Conservation (phyloP, 2,329 filamentous ascomycete species). For the Aspergillus bombycis region DNA sequence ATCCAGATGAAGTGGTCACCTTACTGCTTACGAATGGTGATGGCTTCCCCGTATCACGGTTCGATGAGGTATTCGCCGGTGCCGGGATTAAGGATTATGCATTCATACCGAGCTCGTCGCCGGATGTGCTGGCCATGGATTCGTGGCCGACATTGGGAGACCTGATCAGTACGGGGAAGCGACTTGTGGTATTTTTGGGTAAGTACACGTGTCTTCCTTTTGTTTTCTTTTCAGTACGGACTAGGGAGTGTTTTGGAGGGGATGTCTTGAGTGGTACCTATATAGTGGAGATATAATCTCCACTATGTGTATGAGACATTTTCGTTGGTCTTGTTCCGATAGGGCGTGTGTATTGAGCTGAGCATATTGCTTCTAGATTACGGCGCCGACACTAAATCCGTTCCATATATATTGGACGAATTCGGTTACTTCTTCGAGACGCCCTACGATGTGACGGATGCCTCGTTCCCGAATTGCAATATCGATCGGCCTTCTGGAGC, state of each 20-base stretch:
- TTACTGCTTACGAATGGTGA: constrained; percentile 67
- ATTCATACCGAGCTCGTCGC: constrained; percentile 41
- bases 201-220: constrained; percentile 9
- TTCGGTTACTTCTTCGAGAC: constrained; percentile 53
- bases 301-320: neutral
- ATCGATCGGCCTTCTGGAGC: constrained; percentile 48
- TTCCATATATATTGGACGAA: constrained; percentile 49
- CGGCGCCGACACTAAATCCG: constrained; percentile 40
- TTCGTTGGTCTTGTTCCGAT: neutral
- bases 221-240: neutral
- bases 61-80: constrained; percentile 36
- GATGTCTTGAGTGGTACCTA: neutral
- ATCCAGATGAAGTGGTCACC: constrained; percentile 65
- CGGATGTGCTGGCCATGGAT: constrained; percentile 33
- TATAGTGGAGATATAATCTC: neutral
- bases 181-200: constrained; percentile 50
- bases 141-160: constrained; percentile 49
- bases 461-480: constrained; percentile 46
- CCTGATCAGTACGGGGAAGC: constrained; percentile 45
- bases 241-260: neutral
- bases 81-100: constrained; percentile 38
- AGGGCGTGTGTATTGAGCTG: neutral
- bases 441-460: constrained; percentile 45
- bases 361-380: constrained; percentile 35
- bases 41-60: constrained; percentile 33